These are phyloP conservation scores for Russula sp. DNA, from an alignment of 768 basidiomycete species.

Conservation along the genomic window DNA sequence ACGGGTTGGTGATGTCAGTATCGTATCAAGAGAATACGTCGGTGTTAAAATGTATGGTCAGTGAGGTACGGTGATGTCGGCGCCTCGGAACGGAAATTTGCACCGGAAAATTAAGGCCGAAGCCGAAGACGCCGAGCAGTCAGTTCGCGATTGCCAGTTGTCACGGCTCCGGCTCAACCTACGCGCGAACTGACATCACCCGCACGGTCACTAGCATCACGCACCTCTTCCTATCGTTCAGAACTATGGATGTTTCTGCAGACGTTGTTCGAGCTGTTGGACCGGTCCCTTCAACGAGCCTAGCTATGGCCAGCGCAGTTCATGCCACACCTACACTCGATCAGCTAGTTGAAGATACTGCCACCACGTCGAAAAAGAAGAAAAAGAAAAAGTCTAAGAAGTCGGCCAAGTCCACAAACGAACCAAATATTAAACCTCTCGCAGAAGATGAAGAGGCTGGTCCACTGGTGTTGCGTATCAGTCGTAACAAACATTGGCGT, in stretches of 20 bases:
- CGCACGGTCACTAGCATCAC: background rate
- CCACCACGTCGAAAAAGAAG: constrained; percentile 51
- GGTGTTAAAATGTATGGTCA: too few relatives aligned
- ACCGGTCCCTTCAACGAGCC: background rate
- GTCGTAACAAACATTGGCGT: constrained; percentile 90
- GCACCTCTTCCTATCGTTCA: background rate
- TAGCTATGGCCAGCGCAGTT: background rate
- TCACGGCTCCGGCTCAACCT: too few relatives aligned
- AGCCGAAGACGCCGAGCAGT: background rate
- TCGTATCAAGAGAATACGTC: background rate
- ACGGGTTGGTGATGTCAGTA: background rate
- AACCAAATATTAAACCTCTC: constrained; percentile 33
- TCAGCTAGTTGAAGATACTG: constrained; percentile 23
- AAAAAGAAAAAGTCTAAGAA: constrained; percentile 62
- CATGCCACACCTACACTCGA: constrained; percentile 24
- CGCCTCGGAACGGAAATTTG: constrained; percentile 2
- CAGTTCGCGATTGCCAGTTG: too few relatives aligned
- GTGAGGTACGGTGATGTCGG: too few relatives aligned
- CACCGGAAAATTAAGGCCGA: background rate
- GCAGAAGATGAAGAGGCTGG: constrained; percentile 39
- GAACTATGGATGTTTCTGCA: background rate
- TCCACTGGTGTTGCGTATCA: constrained; percentile 72
- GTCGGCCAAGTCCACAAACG: constrained; percentile 56
- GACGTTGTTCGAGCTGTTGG: background rate
- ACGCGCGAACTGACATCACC: too few relatives aligned